These are phyloP conservation scores for Parastagonospora nodorum DNA, from an alignment of 2,329 filamentous ascomycete species.

Conservation along the genomic window DNA sequence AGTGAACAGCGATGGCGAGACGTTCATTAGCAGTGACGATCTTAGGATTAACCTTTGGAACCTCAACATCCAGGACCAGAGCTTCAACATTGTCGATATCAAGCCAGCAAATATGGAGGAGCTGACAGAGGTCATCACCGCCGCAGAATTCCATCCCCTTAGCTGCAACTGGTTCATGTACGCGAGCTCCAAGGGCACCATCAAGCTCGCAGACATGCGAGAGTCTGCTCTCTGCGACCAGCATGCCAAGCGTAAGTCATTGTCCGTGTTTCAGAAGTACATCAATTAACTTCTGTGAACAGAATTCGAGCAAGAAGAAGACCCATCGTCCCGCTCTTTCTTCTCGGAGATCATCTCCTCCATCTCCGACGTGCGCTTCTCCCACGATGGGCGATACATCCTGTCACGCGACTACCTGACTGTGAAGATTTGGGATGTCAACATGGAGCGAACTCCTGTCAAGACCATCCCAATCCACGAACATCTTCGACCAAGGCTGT, in stretches of 20 bases:
- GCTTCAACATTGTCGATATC: constrained; percentile 99
- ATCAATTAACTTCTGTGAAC: constrained; percentile 7
- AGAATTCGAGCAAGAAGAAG: constrained; percentile 99
- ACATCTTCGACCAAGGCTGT: constrained; percentile 88
- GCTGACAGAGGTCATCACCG: constrained; percentile 97
- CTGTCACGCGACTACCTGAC: constrained; percentile 97
- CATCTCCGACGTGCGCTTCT: constrained; percentile 98
- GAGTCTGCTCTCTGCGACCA: constrained; percentile 95
- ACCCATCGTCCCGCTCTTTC: constrained; percentile 94
- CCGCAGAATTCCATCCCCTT: constrained; percentile 93
- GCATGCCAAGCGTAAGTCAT: constrained; percentile 85
- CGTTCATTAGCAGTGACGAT: constrained; percentile 98
- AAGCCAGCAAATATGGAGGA: constrained; percentile 99
- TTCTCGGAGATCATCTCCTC: constrained; percentile 99
- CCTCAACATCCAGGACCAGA: constrained; percentile 98
- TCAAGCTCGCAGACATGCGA: constrained; percentile 98
- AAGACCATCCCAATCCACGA: constrained; percentile 99
- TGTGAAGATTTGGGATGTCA: constrained; percentile 99
- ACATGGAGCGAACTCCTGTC: constrained; percentile 96
- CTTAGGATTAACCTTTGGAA: constrained; percentile 99
- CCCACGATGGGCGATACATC: constrained; percentile 94
- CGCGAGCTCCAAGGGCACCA: constrained; percentile 97
- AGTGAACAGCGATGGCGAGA: constrained; percentile 99
- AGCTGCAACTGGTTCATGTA: constrained; percentile 99
- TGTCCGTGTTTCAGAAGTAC: background rate